Percentiles rank a stretch among this genome's conserved stretches.
Conservation (phyloP, 1,139 yeast genomes). For the Debaryomycetaceae sp. region DNA sequence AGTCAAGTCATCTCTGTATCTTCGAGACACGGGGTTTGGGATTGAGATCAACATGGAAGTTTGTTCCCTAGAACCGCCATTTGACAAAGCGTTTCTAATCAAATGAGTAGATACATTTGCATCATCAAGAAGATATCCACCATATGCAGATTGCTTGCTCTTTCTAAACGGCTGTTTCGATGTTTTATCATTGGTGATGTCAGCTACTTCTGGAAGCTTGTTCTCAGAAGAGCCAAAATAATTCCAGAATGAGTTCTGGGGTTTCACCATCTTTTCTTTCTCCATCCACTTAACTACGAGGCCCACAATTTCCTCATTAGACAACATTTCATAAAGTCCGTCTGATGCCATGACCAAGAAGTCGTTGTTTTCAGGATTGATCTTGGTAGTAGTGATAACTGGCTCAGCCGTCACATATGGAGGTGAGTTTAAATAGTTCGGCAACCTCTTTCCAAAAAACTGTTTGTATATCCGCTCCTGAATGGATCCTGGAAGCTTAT, state of each 20-base stretch:
- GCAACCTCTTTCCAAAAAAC: constrained; percentile 81
- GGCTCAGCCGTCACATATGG: constrained; percentile 99
- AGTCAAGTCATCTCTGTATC: constrained; percentile 92
- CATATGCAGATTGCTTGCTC: constrained; percentile 33
- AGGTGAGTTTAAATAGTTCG: constrained; percentile 77
- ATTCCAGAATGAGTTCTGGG: constrained; percentile 50
- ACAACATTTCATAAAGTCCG: constrained; percentile 87
- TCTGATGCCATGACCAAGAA: constrained; percentile 93
- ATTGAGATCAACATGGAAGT: constrained; percentile 85
- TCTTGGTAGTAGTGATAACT: constrained; percentile 77
- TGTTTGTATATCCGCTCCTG: constrained; percentile 73
- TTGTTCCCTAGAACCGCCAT: constrained; percentile 83
- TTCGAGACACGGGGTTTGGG: constrained; percentile 89
- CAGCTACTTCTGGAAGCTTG: constrained; percentile 60
- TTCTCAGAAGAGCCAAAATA: constrained; percentile 45
- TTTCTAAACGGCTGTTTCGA: constrained; percentile 46
- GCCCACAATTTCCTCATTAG: constrained; percentile 90
- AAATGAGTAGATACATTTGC: constrained; percentile 88
- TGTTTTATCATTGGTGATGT: constrained; percentile 54
- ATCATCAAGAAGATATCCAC: constrained; percentile 62
- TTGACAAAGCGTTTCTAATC: constrained; percentile 87
- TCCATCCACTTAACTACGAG: constrained; percentile 95
- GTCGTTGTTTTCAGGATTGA: constrained; percentile 69
- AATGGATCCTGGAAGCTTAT: constrained; percentile 70
- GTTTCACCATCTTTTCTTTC: constrained; percentile 60